Percentiles rank a stretch among this genome's conserved stretches.
These are phyloP conservation scores for Coemansia sp. DNA, from an alignment of 192 early-diverging fungal genomes.

Conservation along the genomic window DNA sequence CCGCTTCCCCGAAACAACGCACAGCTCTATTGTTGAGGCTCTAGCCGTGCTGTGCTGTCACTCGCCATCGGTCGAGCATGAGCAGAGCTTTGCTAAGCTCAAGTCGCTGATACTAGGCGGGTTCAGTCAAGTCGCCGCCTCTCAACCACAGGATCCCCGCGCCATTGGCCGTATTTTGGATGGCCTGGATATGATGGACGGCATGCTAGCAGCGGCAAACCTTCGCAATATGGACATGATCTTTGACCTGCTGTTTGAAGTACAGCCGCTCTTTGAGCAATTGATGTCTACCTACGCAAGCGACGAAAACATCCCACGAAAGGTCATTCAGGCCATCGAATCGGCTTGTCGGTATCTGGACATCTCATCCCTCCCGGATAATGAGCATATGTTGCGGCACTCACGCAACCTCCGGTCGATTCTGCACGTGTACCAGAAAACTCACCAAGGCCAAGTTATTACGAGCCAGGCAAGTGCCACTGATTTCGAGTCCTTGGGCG, in stretches of 20 bases:
- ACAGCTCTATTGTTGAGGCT: slow-evolving; percentile 50
- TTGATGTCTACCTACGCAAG: slow-evolving; percentile 28
- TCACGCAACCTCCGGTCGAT: slow-evolving; percentile 37
- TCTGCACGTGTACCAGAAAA: slow-evolving; percentile 31
- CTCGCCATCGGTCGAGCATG: slow-evolving; percentile 30
- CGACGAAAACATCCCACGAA: slow-evolving; percentile 33
- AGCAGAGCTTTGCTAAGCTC: slow-evolving; percentile 35
- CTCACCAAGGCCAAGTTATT: not conserved
- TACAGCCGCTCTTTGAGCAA: slow-evolving; percentile 37
- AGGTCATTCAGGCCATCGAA: slow-evolving; percentile 41
- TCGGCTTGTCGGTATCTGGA: slow-evolving; percentile 47
- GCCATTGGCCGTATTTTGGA: slow-evolving; percentile 33
- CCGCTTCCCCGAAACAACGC: slow-evolving; percentile 46
- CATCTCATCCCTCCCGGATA: slow-evolving; percentile 39
- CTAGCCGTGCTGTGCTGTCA: slow-evolving; percentile 42
- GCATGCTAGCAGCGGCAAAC: slow-evolving; percentile 49
- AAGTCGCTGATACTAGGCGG: slow-evolving; percentile 28
- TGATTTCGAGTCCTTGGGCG: slow-evolving; percentile 32
- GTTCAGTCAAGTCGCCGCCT: slow-evolving; percentile 19
- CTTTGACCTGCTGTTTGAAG: slow-evolving; percentile 47
- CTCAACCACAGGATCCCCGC: slow-evolving; percentile 26
- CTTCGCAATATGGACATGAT: slow-evolving; percentile 47
- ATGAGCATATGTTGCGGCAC: slow-evolving; percentile 39
- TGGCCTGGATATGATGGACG: slow-evolving; percentile 57
- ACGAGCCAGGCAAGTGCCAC: slow-evolving; percentile 2